These are phyloP conservation scores for Coniochaeta hoffmannii DNA, from an alignment of 2,329 filamentous ascomycete species.

Conservation along the genomic window DNA sequence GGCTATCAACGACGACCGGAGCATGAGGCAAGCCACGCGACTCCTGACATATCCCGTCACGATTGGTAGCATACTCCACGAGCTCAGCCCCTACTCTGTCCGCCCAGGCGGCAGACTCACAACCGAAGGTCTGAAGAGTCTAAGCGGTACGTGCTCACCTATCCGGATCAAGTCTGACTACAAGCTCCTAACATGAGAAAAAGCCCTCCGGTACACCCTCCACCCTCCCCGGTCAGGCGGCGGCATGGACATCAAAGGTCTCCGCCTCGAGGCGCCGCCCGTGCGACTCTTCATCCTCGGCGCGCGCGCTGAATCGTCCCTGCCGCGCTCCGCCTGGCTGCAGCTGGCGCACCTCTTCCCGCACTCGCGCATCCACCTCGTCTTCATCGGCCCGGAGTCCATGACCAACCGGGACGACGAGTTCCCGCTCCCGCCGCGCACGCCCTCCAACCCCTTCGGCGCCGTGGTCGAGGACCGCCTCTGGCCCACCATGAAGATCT, in stretches of 20 bases:
- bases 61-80: slow-evolving; percentile 84
- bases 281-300: slow-evolving; percentile 90
- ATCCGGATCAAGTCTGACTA: background rate
- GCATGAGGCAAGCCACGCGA: slow-evolving; percentile 86
- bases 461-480: slow-evolving; percentile 90
- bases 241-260: slow-evolving; percentile 65
- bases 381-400: slow-evolving; percentile 93
- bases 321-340: slow-evolving; percentile 89
- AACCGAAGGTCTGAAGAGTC: slow-evolving; percentile 82
- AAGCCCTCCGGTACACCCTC: slow-evolving; percentile 74
- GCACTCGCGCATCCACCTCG: slow-evolving; percentile 78
- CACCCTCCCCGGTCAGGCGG: slow-evolving; percentile 79
- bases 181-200: too few species aligned
- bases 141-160: slow-evolving; percentile 69
- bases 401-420: slow-evolving; percentile 93
- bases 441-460: slow-evolving; percentile 81
- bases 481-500: slow-evolving; percentile 87
- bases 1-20: slow-evolving; percentile 84
- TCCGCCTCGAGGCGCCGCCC: slow-evolving; percentile 77
- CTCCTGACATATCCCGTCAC: slow-evolving; percentile 92
- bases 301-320: slow-evolving; percentile 92
- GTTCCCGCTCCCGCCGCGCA: slow-evolving; percentile 83
- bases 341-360: slow-evolving; percentile 94
- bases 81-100: slow-evolving; percentile 86
- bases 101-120: slow-evolving; percentile 70